Evolutionary conservation across 345 rosid genomes (phyloP), one percentile per base, ranked within the genome.

Genomic region (Camelina sativa): DNA sequence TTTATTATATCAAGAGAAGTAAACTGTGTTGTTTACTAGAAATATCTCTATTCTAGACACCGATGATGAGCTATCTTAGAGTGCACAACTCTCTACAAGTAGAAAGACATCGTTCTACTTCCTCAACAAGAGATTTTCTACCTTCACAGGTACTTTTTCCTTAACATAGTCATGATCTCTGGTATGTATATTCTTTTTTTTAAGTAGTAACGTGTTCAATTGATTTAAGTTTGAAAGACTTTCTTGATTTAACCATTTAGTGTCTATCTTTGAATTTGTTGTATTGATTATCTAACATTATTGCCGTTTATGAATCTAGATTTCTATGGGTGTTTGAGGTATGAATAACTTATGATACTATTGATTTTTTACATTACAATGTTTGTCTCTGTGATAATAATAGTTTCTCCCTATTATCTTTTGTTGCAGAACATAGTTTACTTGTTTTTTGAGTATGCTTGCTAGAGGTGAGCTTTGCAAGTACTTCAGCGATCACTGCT

Each of bases 41-140:
- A n/a, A 16, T 38, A 8, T 52, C 16, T 46, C 71, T 57, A 57
- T 69, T 47, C 2, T 72, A 92, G 96, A 86, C 96, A n/a, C 91
- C 97, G 4, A 89, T 91, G 97, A 79, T 84, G 4, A 89, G 89
- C 79, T 93, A 89, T 69, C 89, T 81, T 11, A 85, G 85, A 62
- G 84, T 86, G 55, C 88, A 87, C 79, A 89, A 88, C 67, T 77
- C 83, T 12, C 82, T 91, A 2, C 89, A 83, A 8, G 89, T 62
- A 34, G 75, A 90, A n/a, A 85, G 94, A 71, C 79, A 56, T 61
- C 79, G 78, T 5, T 91, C 82, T 6, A 54, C 59, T 48, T 85
- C 66, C 55, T 72, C 53, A 34, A 9, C 56, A 63, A 63, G 54
- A 6, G 7, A 13, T 13, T 30, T 80, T 5, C 81, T 76, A 19